These are phyloP conservation scores for Starmerella vaccinii DNA, from an alignment of 805 yeast genomes.

Conservation along the genomic window DNA sequence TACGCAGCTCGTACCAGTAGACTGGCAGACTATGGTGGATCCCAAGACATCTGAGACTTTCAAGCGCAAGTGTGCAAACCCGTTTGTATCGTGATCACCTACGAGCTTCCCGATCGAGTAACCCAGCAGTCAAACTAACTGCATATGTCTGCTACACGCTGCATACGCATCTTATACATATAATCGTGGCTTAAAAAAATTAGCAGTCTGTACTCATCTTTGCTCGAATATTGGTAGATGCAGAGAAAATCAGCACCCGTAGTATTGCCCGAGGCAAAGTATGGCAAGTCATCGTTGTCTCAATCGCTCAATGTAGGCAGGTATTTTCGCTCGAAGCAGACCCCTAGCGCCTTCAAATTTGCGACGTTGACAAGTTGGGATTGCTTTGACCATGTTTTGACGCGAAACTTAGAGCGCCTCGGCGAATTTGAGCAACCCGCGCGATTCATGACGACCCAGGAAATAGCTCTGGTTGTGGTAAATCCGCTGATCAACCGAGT, in stretches of 20 bases:
- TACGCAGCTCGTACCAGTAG: constrained; percentile 71
- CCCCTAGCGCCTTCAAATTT: not conserved
- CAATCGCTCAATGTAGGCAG: not conserved
- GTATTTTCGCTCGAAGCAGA: not conserved
- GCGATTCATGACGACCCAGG: constrained; percentile 1
- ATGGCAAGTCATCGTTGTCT: not conserved
- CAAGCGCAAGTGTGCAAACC: constrained; percentile 84
- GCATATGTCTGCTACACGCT: not conserved
- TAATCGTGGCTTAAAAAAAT: too few species aligned
- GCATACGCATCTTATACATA: not conserved
- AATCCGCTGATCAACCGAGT: not conserved
- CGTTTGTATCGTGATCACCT: constrained; percentile 34
- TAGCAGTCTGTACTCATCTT: not conserved
- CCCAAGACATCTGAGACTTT: constrained; percentile 66
- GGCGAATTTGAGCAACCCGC: not conserved
- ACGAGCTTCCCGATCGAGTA: not conserved
- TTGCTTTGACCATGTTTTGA: not conserved
- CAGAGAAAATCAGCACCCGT: not conserved
- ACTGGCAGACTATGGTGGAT: constrained; percentile 91
- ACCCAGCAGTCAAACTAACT: not conserved
- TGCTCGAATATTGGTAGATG: not conserved
- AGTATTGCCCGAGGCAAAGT: not conserved
- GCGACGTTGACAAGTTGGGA: not conserved
- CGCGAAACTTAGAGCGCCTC: not conserved
- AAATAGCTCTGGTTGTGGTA: not conserved